Evolutionary conservation across 2,329 filamentous ascomycete species (phyloP).

Genomic region (Phialophora tarda): DNA sequence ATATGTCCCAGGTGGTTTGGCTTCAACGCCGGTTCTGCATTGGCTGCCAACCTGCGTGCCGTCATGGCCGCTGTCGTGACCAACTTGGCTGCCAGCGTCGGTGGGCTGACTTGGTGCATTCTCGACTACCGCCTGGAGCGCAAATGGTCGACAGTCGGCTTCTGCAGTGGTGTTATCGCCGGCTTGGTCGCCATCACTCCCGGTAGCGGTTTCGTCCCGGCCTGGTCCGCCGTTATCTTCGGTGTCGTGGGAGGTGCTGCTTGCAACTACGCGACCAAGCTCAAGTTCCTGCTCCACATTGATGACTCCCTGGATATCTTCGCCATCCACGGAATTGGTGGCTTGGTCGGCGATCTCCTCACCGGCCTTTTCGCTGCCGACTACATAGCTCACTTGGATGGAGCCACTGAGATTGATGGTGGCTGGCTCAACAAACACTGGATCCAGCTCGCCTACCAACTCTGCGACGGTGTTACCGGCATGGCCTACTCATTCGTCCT

Average conservation of each 20-base stretch:
- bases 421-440: constrained; percentile 61
- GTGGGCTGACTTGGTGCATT: constrained; percentile 86
- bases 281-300: constrained; percentile 60
- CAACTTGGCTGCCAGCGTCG: constrained; percentile 81
- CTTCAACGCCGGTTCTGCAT: constrained; percentile 86
- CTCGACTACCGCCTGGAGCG: constrained; percentile 86
- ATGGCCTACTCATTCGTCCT: constrained; percentile 62
- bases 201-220: constrained; percentile 81
- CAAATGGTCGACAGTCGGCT: constrained; percentile 92
- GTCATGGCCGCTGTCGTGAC: constrained; percentile 87
- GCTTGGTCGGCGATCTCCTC: constrained; percentile 62
- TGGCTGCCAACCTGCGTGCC: constrained; percentile 80
- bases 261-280: constrained; percentile 56
- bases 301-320: constrained; percentile 67
- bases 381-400: constrained; percentile 59
- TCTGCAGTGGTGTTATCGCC: constrained; percentile 88
- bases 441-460: constrained; percentile 62
- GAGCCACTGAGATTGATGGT: constrained; percentile 61
- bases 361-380: constrained; percentile 63
- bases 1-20: constrained; percentile 71
- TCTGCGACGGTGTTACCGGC: constrained; percentile 63
- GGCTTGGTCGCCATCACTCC: constrained; percentile 88
- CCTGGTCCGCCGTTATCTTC: constrained; percentile 63
- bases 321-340: constrained; percentile 65
- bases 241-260: constrained; percentile 58